Conservation (phyloP, 768 basidiomycete species). For the Leccinum sublutescens region DNA sequence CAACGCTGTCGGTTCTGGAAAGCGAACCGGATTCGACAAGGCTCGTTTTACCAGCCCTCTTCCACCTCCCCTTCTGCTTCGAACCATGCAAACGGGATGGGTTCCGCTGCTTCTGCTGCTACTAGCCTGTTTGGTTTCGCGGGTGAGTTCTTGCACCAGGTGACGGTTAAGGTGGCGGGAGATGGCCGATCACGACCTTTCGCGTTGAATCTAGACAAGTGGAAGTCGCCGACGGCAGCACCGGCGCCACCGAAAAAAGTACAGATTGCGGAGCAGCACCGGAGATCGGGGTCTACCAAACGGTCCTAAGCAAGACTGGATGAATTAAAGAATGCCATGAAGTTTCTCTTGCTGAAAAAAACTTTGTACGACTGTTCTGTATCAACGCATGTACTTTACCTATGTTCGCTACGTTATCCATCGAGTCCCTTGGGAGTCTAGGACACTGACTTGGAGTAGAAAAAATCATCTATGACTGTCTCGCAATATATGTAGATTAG, state of each 20-base stretch:
- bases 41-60: conserved; percentile 30
- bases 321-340: background rate
- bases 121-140: conserved; percentile 18
- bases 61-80: conserved; percentile 3
- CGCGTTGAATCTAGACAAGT: conserved; percentile 19
- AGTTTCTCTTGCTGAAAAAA: background rate
- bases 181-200: background rate
- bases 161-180: background rate
- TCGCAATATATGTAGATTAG: background rate
- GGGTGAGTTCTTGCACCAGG: conserved; percentile 13
- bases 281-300: conserved; percentile 7
- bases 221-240: conserved; percentile 20
- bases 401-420: background rate
- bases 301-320: background rate
- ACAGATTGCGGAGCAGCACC: conserved; percentile 15
- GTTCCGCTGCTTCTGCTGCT: conserved; percentile 3
- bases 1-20: conserved; percentile 33
- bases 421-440: background rate
- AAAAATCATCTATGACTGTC: background rate
- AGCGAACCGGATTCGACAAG: conserved; percentile 29
- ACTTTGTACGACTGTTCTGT: background rate
- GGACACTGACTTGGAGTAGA: background rate
- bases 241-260: conserved; percentile 14
- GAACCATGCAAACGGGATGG: conserved; percentile 12
- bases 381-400: background rate